Evolutionary conservation across 345 rosid species (phyloP).

Genomic region (Eucalyptus tenuipes): DNA sequence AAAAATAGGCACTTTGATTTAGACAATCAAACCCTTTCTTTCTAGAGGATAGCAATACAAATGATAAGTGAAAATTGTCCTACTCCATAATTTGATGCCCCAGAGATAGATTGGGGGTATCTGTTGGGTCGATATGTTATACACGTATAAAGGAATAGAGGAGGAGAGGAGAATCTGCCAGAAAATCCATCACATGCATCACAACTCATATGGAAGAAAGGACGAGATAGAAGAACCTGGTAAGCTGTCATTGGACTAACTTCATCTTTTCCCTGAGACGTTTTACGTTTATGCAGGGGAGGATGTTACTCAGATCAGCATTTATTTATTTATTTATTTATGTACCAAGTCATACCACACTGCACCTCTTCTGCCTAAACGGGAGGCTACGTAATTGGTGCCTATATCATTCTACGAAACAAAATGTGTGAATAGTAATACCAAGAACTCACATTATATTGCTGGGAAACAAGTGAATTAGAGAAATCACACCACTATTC

Average conservation of each 20-base stretch:
- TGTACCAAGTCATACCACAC: neutral
- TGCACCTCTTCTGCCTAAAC: neutral
- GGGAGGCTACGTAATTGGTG: neutral
- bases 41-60: neutral
- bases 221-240: no score
- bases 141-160: neutral
- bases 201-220: no score
- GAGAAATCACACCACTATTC: neutral
- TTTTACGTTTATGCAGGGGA: neutral
- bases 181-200: no score
- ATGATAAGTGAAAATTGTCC: neutral
- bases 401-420: neutral
- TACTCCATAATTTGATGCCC: neutral
- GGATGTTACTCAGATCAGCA: neutral
- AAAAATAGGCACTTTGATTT: neutral
- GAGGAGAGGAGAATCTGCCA: no score
- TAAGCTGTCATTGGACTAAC: no score
- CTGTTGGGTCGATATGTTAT: accelerated
- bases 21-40: neutral
- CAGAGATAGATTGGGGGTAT: neutral
- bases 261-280: no score
- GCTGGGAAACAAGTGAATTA: neutral
- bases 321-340: no score
- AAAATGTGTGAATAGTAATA: neutral
- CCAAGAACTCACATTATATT: neutral